These are phyloP conservation scores for Populus tremula DNA, from an alignment of 345 rosid genomes.

Conservation along the genomic window DNA sequence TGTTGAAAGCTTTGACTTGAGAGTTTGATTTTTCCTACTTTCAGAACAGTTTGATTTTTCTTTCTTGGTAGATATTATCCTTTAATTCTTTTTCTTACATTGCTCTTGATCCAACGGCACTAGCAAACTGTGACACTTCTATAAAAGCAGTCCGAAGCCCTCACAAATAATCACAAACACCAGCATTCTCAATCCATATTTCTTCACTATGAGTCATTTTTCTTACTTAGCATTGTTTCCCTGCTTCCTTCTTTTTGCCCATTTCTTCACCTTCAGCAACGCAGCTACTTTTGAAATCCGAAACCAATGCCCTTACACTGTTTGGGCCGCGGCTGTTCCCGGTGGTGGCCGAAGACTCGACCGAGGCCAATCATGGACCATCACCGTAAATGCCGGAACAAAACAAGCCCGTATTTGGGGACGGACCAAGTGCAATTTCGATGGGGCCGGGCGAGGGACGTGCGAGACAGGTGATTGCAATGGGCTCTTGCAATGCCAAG, in stretches of 20 bases:
- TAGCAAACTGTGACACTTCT: too few species aligned
- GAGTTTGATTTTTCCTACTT: too few species aligned
- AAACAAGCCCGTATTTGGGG: constrained; percentile 43
- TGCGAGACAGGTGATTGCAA: constrained; percentile 59
- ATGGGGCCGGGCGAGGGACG: constrained; percentile 21
- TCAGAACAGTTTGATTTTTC: too few species aligned
- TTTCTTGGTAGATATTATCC: too few species aligned
- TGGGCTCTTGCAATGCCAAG: constrained; percentile 41
- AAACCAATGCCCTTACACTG: constrained; percentile 38
- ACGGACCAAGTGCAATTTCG: constrained; percentile 35
- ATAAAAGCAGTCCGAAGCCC: too few species aligned
- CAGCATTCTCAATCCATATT: too few species aligned
- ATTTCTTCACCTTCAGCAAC: not conserved
- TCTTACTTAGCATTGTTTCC: too few species aligned
- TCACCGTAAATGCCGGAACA: constrained; percentile 26
- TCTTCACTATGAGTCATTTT: too few species aligned
- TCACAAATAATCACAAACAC: too few species aligned
- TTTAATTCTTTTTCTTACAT: too few species aligned
- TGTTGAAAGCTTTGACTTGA: too few species aligned
- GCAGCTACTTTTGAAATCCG: constrained; percentile 25
- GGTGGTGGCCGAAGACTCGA: constrained; percentile 43
- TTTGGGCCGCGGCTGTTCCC: constrained; percentile 43
- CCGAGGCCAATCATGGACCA: constrained; percentile 27
- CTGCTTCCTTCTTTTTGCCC: not conserved
- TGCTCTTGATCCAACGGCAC: too few species aligned